phyloP scores from a whole-genome alignment of 345 rosid genomes.

The Carallia pectinifolia region DNA sequence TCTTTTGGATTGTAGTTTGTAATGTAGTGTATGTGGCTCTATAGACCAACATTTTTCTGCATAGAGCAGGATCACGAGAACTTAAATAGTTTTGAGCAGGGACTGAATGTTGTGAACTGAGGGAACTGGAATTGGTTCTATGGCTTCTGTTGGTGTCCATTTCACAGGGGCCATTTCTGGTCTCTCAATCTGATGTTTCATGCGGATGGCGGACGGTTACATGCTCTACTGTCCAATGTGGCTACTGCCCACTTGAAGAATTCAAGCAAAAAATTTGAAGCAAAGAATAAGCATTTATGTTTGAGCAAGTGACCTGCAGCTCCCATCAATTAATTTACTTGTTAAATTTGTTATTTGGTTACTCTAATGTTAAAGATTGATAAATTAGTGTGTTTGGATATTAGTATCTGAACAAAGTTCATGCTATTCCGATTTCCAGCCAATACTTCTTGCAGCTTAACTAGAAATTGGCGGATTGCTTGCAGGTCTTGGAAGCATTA shows the following conservation, averaged over 20 bases:
- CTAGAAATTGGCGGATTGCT: background rate
- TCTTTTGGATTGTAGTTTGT: background rate
- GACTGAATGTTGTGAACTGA: too few species aligned
- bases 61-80: too few species aligned
- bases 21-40: background rate
- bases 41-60: background rate
- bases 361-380: background rate
- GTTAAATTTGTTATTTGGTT: background rate
- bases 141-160: background rate
- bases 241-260: too few species aligned
- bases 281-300: background rate
- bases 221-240: background rate
- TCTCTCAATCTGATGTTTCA: background rate
- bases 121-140: background rate
- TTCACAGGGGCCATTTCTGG: background rate
- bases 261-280: background rate
- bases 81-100: too few species aligned
- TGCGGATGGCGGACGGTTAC: background rate
- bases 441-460: background rate
- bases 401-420: background rate
- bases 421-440: background rate
- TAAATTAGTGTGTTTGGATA: background rate
- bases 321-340: background rate
- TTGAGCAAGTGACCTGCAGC: background rate
- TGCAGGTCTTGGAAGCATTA: constrained; percentile 76